Evolutionary conservation across 345 rosid species (phyloP).

Genomic region (Hibiscus trionum): DNA sequence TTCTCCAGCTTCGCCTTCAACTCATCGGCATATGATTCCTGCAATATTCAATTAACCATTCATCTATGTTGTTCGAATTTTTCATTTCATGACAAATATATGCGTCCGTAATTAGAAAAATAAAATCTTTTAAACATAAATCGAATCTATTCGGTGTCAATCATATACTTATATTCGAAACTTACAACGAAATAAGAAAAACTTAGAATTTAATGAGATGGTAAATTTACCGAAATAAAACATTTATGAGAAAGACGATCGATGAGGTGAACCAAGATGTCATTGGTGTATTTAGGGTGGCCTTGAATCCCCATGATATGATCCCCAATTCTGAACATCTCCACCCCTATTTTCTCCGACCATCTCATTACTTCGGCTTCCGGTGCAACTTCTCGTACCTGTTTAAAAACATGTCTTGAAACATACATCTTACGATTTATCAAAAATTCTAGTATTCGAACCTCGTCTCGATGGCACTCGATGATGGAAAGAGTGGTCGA

Average conservation of each 20-base stretch:
- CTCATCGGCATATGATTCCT: slow-evolving; percentile 8
- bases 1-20: slow-evolving; percentile 31
- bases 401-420: too few relatives aligned
- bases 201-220: too few relatives aligned
- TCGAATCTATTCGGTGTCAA: too few relatives aligned
- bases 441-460: too few relatives aligned
- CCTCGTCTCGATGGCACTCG: too few relatives aligned
- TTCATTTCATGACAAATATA: too few relatives aligned
- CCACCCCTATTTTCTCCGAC: slow-evolving; percentile 45
- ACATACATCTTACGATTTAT: too few relatives aligned
- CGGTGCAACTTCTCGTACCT: slow-evolving; percentile 44
- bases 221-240: slow-evolving; percentile 24
- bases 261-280: slow-evolving; percentile 43
- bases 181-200: too few relatives aligned
- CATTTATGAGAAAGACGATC: slow-evolving; percentile 34
- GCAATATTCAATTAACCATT: neutral
- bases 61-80: too few relatives aligned
- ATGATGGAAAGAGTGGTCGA: too few relatives aligned
- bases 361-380: slow-evolving; percentile 41
- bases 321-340: slow-evolving; percentile 51
- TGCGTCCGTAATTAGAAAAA: too few relatives aligned
- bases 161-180: neutral
- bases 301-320: slow-evolving; percentile 77
- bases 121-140: too few relatives aligned
- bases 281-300: slow-evolving; percentile 58